Evolutionary conservation across 75 land plant genomes (phyloP).

Genomic region (Chamaecyparis obtusa): DNA sequence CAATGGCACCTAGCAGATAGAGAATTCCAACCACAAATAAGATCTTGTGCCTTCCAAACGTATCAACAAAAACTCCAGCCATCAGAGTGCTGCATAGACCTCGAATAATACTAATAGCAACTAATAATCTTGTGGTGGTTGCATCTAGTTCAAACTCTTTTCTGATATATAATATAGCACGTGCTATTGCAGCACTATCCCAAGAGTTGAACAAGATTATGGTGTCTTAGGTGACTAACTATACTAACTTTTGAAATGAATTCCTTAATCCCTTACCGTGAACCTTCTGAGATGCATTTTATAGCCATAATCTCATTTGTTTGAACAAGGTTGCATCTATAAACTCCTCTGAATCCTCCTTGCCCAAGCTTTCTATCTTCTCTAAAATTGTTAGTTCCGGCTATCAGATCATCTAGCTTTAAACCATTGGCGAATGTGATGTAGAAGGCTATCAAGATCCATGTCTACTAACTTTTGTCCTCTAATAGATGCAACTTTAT

Average conservation of each 20-base stretch:
- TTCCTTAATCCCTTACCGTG: slow-evolving; percentile 19
- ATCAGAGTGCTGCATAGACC: slow-evolving; percentile 26
- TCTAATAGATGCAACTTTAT: background rate
- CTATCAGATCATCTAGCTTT: background rate
- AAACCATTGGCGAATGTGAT: background rate
- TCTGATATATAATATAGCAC: slow-evolving; percentile 44
- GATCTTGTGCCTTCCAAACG: slow-evolving; percentile 33
- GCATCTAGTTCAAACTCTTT: slow-evolving; percentile 41
- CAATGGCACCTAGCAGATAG: slow-evolving; percentile 17
- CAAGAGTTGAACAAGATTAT: slow-evolving; percentile 29
- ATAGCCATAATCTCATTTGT: slow-evolving; percentile 21
- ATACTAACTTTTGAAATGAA: slow-evolving; percentile 29
- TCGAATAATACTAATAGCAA: slow-evolving; percentile 39
- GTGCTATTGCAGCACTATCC: too few species aligned
- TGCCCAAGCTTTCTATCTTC: slow-evolving; percentile 20
- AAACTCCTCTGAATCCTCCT: slow-evolving; percentile 37
- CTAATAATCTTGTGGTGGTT: slow-evolving; percentile 31
- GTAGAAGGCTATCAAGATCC: background rate
- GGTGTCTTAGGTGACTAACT: slow-evolving; percentile 3
- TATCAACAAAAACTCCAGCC: slow-evolving; percentile 45
- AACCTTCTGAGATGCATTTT: slow-evolving; percentile 15
- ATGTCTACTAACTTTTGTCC: background rate
- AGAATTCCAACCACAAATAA: slow-evolving; percentile 29
- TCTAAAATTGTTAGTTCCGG: slow-evolving; percentile 23
- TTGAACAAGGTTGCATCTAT: slow-evolving; percentile 17